A percentile compares a stretch with the other conserved stretches of the same genome.
Conservation (phyloP, 2,329 filamentous ascomycete genomes). For the Didymella glomerata region DNA sequence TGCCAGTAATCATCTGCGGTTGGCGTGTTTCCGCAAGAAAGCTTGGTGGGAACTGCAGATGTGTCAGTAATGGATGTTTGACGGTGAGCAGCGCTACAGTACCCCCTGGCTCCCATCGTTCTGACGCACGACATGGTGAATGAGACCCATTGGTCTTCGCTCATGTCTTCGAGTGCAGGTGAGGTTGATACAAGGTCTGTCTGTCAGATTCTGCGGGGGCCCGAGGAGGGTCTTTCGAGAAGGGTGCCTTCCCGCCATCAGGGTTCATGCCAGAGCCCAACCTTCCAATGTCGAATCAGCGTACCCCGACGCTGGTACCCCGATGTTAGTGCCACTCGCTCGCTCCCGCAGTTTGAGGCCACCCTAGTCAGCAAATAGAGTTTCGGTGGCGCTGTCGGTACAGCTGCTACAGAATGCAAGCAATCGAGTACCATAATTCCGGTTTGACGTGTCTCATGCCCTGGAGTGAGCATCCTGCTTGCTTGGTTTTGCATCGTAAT, state of each 20-base stretch:
- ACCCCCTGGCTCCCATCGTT: slow-evolving; percentile 12
- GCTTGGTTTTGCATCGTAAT: background rate
- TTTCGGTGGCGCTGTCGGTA: slow-evolving; percentile 9
- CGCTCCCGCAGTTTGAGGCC: slow-evolving; percentile 17
- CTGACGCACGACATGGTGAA: slow-evolving; percentile 17
- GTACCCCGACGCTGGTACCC: slow-evolving; percentile 1
- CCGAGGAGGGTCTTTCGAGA: slow-evolving; percentile 7
- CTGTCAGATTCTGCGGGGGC: slow-evolving; percentile 12
- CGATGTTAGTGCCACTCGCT: slow-evolving; percentile 4
- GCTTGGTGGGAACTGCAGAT: slow-evolving; percentile 8
- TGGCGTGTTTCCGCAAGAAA: slow-evolving; percentile 25
- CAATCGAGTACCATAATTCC: background rate
- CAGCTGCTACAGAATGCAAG: background rate
- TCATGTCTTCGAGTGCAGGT: slow-evolving; percentile 4
- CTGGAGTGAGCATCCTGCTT: background rate
- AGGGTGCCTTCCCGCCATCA: slow-evolving; percentile 9
- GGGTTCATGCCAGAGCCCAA: slow-evolving; percentile 12
- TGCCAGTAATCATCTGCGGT: slow-evolving; percentile 30
- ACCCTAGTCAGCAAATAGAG: slow-evolving; percentile 3
- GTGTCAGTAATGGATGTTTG: background rate
- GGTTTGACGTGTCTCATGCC: background rate
- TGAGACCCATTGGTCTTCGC: slow-evolving; percentile 11
- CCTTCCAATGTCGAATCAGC: slow-evolving; percentile 7
- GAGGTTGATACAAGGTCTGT: slow-evolving; percentile 7
- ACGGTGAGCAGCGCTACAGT: background rate